Evolutionary conservation across 495 filamentous ascomycete species (phyloP).

Genomic region (Penicillium lagena): DNA sequence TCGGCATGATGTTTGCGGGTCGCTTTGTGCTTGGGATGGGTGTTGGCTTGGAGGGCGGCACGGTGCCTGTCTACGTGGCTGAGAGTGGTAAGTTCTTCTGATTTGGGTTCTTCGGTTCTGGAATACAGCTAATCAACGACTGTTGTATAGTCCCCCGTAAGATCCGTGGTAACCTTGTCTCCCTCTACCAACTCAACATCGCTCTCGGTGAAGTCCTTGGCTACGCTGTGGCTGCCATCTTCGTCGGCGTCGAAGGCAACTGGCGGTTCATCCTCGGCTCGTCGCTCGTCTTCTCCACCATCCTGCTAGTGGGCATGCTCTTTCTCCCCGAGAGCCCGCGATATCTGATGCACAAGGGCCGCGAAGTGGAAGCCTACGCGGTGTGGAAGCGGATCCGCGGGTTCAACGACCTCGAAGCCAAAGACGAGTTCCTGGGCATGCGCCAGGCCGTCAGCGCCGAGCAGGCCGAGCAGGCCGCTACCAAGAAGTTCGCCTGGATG

Average conservation of each 20-base stretch:
- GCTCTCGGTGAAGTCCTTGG: slow-evolving; percentile 57
- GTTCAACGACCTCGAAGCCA: slow-evolving; percentile 37
- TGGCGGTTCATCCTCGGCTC: slow-evolving; percentile 63
- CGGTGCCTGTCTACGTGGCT: slow-evolving; percentile 52
- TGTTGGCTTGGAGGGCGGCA: slow-evolving; percentile 56
- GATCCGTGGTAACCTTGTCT: slow-evolving; percentile 55
- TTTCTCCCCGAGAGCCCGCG: slow-evolving; percentile 54
- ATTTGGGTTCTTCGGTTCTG: not conserved
- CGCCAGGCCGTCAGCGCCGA: slow-evolving; percentile 48
- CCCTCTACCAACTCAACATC: slow-evolving; percentile 58
- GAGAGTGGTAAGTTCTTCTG: slow-evolving; percentile 29
- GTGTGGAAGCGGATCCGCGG: slow-evolving; percentile 60
- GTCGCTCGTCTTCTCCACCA: slow-evolving; percentile 56
- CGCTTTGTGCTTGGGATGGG: slow-evolving; percentile 55
- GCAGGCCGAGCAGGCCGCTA: slow-evolving; percentile 25
- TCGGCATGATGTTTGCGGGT: slow-evolving; percentile 54
- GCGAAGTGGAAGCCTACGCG: slow-evolving; percentile 40
- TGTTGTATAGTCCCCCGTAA: slow-evolving; percentile 36
- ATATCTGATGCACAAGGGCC: slow-evolving; percentile 50
- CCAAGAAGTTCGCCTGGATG: slow-evolving; percentile 48
- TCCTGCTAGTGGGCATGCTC: slow-evolving; percentile 52
- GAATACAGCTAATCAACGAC: slow-evolving; percentile 1
- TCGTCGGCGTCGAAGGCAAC: slow-evolving; percentile 50
- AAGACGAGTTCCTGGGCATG: slow-evolving; percentile 58
- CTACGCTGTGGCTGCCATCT: slow-evolving; percentile 57